phyloP scores from a whole-genome alignment of 2,329 filamentous ascomycete species.

The Sarocladium kiliense region DNA sequence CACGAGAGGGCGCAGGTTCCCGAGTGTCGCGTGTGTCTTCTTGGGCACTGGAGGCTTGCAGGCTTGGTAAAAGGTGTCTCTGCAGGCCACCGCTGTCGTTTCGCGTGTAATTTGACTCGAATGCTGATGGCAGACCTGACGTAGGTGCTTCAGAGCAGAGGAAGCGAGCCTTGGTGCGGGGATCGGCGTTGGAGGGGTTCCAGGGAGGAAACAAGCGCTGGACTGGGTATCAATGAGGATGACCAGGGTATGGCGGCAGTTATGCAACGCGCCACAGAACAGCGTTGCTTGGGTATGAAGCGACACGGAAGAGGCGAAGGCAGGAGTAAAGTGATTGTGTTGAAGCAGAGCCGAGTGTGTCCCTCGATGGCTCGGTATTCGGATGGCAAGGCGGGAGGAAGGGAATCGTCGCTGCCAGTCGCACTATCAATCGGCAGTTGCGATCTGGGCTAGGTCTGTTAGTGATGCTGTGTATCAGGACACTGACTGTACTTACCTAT shows the following conservation, averaged over 20 bases:
- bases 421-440: neutral
- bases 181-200: slow-evolving; percentile 1
- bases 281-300: too few species aligned
- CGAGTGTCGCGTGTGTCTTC: neutral
- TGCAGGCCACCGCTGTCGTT: too few species aligned
- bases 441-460: neutral
- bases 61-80: too few species aligned
- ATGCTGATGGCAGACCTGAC: neutral
- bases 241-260: slow-evolving; percentile 2
- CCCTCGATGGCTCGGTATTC: neutral
- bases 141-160: neutral
- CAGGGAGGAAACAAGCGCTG: neutral
- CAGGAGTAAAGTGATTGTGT: too few species aligned
- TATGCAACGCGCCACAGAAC: neutral
- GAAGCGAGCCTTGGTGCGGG: neutral
- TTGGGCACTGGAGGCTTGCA: neutral
- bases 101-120: neutral
- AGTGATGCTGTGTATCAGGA: too few species aligned
- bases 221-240: neutral
- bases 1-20: slow-evolving; percentile 1
- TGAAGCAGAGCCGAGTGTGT: neutral
- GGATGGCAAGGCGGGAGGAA: neutral
- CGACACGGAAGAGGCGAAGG: too few species aligned
- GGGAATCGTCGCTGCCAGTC: neutral
- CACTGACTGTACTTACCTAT: neutral